Conservation (phyloP, 78 protist species). For the Monosiga brevicollis region DNA sequence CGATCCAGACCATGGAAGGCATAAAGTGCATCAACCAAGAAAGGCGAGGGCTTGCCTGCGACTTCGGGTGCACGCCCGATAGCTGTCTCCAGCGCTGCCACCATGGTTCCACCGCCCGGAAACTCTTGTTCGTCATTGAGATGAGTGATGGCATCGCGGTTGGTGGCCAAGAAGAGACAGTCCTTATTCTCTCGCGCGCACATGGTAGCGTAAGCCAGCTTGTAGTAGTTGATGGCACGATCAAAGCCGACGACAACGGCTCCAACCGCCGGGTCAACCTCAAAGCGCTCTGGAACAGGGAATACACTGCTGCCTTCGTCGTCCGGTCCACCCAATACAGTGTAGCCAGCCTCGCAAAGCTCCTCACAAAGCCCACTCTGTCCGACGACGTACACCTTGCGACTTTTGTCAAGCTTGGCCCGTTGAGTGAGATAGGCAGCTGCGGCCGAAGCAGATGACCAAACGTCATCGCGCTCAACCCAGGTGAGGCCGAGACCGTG, state of each 20-base stretch:
- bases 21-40: conserved; percentile 22
- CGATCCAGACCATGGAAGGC: neutral
- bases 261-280: conserved; percentile 1
- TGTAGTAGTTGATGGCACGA: conserved; percentile 22
- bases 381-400: neutral
- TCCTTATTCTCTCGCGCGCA: neutral
- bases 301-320: neutral
- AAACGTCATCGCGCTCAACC: neutral
- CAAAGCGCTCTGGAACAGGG: neutral
- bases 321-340: neutral
- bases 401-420: neutral
- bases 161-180: conserved; percentile 40
- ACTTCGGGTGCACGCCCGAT: conserved; percentile 2
- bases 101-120: neutral
- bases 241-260: conserved; percentile 41
- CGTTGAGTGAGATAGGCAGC: neutral
- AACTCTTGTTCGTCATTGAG: neutral
- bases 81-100: neutral
- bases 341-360: neutral
- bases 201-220: conserved; percentile 23
- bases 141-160: neutral
- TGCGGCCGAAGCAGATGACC: neutral
- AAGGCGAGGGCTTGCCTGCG: conserved; percentile 28
- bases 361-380: neutral
- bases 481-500: neutral